Evolutionary conservation across 192 early-diverging fungal species (phyloP), one percentile per base, ranked within the genome.

Genomic region (Coemansia sp.): DNA sequence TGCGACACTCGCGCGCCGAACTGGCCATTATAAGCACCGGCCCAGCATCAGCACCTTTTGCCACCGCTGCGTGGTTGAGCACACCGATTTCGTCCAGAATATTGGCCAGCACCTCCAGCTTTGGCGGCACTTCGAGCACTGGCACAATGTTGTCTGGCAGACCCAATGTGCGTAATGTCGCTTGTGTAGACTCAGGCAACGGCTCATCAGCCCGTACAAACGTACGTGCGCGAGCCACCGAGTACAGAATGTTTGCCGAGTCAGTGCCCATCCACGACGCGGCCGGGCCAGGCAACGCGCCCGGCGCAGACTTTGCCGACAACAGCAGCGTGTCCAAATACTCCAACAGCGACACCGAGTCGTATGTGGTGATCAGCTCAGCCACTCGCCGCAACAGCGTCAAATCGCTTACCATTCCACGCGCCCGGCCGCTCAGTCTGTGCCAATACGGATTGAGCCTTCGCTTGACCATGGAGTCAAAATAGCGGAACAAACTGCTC

Each of bases 391-490:
- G 84, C 25, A 97, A 76, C 0, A 81, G 82, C 17, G 82, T 83
- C 26, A 98, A 47, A 66, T 98, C 96, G 3, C 52, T 62, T 3
- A 91, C 86, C 17, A 98, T 77, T 15, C 88, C 82, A 59, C 92
- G 93, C 2, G 88, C 86, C 38, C 87, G 89, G 6, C 64, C 48
- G 26, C 85, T 83, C 24, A 96, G 84, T 15, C 86, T 71, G 75
- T 98, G 93, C 95, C 94, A 98, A 38, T 93, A 79, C 6, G 92
- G 90, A 57, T 89, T 86, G 49, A 98, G 71, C 71, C 93, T 93
- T 1, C 68, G 73, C 31, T 87, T 80, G 17, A 98, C 73, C 28
- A 92, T 79, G 0, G 66, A 65, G 76, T 98, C 96, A 73, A 97
- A 98, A 3, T 90, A 89, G 36, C 83, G 79, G 64, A 92, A 91